Base-by-base conservation (phyloP, 768 basidiomycete species). In the Gloeopeniophorella convolvens region DNA sequence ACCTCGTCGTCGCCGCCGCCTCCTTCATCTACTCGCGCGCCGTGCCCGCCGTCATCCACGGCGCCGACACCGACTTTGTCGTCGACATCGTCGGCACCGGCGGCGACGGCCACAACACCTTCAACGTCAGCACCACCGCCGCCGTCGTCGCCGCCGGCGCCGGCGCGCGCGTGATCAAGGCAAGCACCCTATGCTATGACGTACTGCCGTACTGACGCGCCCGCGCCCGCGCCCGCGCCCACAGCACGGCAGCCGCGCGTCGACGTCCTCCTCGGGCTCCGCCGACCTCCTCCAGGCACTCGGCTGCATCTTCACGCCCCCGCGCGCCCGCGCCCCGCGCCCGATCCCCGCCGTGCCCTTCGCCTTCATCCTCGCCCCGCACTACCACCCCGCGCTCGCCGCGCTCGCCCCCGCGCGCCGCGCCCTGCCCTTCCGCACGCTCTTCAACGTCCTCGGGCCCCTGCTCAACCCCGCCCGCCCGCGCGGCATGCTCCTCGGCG, bases 61-160 rank as follows among this genome's bases (percentile, higher is more conserved):
- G 77, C 26, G 65, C 64, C 2, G 76, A 82, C 35, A 66, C 71
- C 5, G 89, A 94, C 64, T 89, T 72, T 52, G 63, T 72, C 32
- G 78, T 84, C 18, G 85, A 88, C 62, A 89, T 95, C 50, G 92
- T 95, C 18, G 92, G 92, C 2, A 93, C 91, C 0, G 92, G 95
- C 10, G 95, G 96, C 6, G 96, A 97, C 67, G 93, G 93, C 0
- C 82, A 93, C 66, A 89, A 97, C 62, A 84, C 94, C 0, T 97
- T 93, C 77, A 97, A 98, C 64, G 94, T 97, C 45, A 94, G 91
- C 63, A 97, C 95, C 1, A 85, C 90, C 2, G 94, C 95, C 2
- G 94, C 79, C 1, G 78, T 99, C 54, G 89, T 97, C 16, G 95
- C 94, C 24, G 92, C 93, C 20, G 95, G 94, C 12, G 89, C 93